A percentile compares a stretch with the other conserved stretches of the same genome.
Conservation (phyloP, 768 basidiomycete species). For the Mycena maculata region DNA sequence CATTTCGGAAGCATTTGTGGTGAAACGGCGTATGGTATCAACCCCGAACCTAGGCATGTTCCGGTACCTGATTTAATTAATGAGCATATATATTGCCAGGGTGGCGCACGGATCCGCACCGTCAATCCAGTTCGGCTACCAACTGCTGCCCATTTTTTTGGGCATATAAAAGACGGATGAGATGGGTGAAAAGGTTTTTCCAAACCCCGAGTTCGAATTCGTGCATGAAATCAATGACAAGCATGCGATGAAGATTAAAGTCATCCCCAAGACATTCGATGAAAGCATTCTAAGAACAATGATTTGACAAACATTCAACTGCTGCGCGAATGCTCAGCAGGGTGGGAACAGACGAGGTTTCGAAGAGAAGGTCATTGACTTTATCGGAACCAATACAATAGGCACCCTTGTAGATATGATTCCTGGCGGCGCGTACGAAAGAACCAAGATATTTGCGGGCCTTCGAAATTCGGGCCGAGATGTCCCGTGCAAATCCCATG, state of each 20-base stretch:
- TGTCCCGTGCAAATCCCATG: slow-evolving; percentile 32
- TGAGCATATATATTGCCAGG: too few relatives aligned
- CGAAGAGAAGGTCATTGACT: neutral
- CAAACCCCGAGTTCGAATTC: slow-evolving; percentile 53
- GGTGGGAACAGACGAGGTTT: slow-evolving; percentile 14
- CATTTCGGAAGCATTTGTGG: slow-evolving; percentile 39
- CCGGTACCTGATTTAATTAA: slow-evolving; percentile 22
- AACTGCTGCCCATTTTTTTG: slow-evolving; percentile 20
- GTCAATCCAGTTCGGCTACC: slow-evolving; percentile 37
- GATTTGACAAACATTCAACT: neutral
- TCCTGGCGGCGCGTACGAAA: neutral
- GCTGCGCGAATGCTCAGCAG: neutral
- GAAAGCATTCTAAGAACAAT: slow-evolving; percentile 50
- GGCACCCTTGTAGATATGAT: neutral
- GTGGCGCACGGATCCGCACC: slow-evolving; percentile 29
- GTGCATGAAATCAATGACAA: slow-evolving; percentile 51
- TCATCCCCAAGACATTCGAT: slow-evolving; percentile 32
- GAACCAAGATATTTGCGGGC: neutral
- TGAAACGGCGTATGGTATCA: slow-evolving; percentile 41
- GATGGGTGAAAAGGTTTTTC: slow-evolving; percentile 48
- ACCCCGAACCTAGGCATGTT: slow-evolving; percentile 31
- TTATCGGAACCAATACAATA: neutral
- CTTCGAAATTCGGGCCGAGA: neutral
- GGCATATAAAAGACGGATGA: slow-evolving; percentile 46
- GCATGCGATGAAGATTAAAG: slow-evolving; percentile 40